Conservation (phyloP, 1,284 basidiomycete species). For the Farysia itapuensis region DNA sequence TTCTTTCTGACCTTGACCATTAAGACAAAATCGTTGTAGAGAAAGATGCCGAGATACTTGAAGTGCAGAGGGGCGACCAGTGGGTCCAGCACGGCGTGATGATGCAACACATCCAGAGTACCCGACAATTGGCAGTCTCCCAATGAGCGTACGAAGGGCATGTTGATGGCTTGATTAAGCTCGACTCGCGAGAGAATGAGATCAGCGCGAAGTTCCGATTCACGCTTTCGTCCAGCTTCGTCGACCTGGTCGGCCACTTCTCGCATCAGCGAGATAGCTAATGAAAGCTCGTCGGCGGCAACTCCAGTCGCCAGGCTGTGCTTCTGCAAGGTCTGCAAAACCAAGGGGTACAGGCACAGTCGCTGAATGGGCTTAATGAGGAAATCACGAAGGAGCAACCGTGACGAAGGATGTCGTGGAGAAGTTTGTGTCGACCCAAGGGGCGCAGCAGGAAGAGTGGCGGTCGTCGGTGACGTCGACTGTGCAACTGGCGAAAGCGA, state of each 20-base stretch:
- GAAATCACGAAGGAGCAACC: constrained; percentile 54
- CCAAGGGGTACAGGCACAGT: constrained; percentile 55
- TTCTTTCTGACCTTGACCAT: constrained; percentile 56
- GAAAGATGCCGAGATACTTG: constrained; percentile 54
- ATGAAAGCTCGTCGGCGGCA: constrained; percentile 27
- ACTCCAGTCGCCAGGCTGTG: constrained; percentile 24
- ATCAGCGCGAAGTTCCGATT: constrained; percentile 49
- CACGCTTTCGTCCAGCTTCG: constrained; percentile 48
- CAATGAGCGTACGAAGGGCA: constrained; percentile 39
- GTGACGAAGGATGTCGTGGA: constrained; percentile 26
- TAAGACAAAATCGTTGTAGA: constrained; percentile 51
- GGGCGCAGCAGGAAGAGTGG: constrained; percentile 10
- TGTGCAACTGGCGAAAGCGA: constrained; percentile 22
- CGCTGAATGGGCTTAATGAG: constrained; percentile 59
- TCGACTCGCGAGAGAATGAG: constrained; percentile 51
- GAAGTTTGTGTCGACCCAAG: constrained; percentile 4
- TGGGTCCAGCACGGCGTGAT: constrained; percentile 43
- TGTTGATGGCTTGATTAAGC: constrained; percentile 31
- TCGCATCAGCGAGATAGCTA: constrained; percentile 48
- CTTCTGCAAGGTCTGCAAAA: constrained; percentile 53
- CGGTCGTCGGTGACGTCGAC: constrained; percentile 4
- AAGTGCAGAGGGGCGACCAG: constrained; percentile 53
- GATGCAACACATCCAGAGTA: constrained; percentile 55
- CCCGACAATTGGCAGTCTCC: constrained; percentile 52
- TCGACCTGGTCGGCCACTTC: constrained; percentile 52